Conservation (phyloP, 208 protist genomes). For the Leishmania aethiopica region DNA sequence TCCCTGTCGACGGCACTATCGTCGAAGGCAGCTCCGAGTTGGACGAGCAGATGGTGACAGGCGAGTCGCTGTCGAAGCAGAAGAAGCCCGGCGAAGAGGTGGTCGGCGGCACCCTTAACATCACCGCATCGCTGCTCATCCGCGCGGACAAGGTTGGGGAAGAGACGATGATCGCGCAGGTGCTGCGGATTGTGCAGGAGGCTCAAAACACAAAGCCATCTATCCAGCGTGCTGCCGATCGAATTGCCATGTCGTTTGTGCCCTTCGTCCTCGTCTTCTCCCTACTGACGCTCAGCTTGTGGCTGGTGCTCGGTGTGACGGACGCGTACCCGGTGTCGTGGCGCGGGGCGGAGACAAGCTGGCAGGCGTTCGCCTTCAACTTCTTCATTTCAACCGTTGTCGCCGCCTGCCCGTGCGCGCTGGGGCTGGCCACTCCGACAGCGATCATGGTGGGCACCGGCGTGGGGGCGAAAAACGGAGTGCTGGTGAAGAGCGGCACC, state of each 20-base stretch:
- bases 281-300: conserved; percentile 90
- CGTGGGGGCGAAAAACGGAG: conserved; percentile 87
- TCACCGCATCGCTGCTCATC: conserved; percentile 69
- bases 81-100: conserved; percentile 66
- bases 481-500: conserved; percentile 95
- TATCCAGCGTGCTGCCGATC: conserved; percentile 94
- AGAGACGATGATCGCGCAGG: conserved; percentile 93
- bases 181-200: conserved; percentile 96
- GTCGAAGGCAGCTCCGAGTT: conserved; percentile 79
- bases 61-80: conserved; percentile 83
- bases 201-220: conserved; percentile 96
- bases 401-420: conserved; percentile 97
- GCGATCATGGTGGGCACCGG: conserved; percentile 97
- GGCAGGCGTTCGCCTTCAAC: conserved; percentile 88
- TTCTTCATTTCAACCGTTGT: conserved; percentile 96
- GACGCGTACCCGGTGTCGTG: conserved; percentile 70
- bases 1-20: conserved; percentile 94
- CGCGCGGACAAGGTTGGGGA: conserved; percentile 70
- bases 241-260: conserved; percentile 94
- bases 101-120: conserved; percentile 81
- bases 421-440: conserved; percentile 97
- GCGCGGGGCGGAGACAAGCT: conserved; percentile 38
- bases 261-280: conserved; percentile 90
- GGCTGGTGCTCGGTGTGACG: conserved; percentile 77
- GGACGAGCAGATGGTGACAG: conserved; percentile 96